phyloP scores from a whole-genome alignment of 257 asterid species.

The Salvia hispanica region DNA sequence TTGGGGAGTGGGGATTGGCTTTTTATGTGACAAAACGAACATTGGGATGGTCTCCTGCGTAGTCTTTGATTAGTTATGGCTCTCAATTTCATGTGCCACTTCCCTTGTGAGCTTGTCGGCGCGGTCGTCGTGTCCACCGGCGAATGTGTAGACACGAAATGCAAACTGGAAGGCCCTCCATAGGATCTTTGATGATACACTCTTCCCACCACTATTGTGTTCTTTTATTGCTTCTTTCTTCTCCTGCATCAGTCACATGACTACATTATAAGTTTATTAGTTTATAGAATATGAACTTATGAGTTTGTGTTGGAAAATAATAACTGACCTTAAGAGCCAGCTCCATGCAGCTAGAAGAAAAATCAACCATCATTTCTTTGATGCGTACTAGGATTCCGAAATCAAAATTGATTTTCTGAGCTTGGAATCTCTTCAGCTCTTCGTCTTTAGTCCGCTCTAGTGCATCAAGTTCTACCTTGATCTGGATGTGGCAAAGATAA shows the following conservation, averaged over 20 bases:
- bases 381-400: conserved; percentile 70
- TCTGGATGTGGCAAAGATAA: conserved; percentile 38
- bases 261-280: neutral
- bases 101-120: conserved; percentile 80
- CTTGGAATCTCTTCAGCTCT: conserved; percentile 64
- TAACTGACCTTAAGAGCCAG: conserved; percentile 74
- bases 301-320: neutral
- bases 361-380: conserved; percentile 80
- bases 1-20: neutral
- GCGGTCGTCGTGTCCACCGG: conserved; percentile 91
- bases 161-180: conserved; percentile 96
- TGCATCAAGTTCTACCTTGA: conserved; percentile 76
- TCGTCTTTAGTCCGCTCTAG: conserved; percentile 83
- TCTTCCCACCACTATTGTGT: conserved; percentile 38
- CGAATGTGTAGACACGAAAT: conserved; percentile 71
- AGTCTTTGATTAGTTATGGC: conserved; percentile 38
- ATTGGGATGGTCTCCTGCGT: neutral
- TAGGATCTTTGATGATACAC: conserved; percentile 57
- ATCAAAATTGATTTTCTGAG: conserved; percentile 77
- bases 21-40: conserved; percentile 23
- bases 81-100: conserved; percentile 76
- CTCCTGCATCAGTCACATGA: conserved; percentile 45
- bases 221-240: conserved; percentile 43
- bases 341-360: conserved; percentile 87
- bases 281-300: neutral